Evolutionary conservation across 2,329 filamentous ascomycete genomes (phyloP).

Genomic region (Cladosporium phlei): DNA sequence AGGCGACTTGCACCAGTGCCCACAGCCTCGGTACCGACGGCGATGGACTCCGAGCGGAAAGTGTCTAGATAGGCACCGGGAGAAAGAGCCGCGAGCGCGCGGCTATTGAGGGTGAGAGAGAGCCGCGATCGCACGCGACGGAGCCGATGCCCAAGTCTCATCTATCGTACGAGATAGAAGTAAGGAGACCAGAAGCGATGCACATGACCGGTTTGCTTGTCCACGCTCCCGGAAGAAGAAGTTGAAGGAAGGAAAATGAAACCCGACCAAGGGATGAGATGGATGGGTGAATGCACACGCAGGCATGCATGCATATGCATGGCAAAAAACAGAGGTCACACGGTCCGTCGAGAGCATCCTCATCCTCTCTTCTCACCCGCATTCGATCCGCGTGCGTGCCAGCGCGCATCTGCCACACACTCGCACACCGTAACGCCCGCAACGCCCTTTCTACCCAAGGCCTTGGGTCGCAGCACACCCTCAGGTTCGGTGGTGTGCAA

Average conservation of each 20-base stretch:
- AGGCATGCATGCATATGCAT: too few relatives aligned
- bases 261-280: background rate
- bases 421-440: background rate
- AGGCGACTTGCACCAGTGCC: slow-evolving; percentile 1
- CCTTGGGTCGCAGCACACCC: slow-evolving; percentile 1
- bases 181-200: background rate
- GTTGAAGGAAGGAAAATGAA: background rate
- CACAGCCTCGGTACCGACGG: slow-evolving; percentile 10
- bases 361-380: slow-evolving; percentile 1
- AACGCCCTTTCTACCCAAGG: background rate
- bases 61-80: background rate
- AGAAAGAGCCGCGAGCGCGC: slow-evolving; percentile 1
- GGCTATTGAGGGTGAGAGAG: background rate
- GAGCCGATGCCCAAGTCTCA: background rate
- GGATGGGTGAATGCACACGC: too few relatives aligned
- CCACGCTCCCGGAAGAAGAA: background rate
- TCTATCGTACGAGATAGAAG: background rate
- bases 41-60: background rate
- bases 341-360: too few relatives aligned
- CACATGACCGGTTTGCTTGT: slow-evolving; percentile 6
- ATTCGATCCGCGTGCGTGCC: slow-evolving; percentile 9
- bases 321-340: too few relatives aligned
- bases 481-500: background rate
- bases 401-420: background rate
- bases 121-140: background rate